Evolutionary conservation across 83 land plant genomes (phyloP), one percentile per base, ranked within the genome.

Genomic region (Picea abies): DNA sequence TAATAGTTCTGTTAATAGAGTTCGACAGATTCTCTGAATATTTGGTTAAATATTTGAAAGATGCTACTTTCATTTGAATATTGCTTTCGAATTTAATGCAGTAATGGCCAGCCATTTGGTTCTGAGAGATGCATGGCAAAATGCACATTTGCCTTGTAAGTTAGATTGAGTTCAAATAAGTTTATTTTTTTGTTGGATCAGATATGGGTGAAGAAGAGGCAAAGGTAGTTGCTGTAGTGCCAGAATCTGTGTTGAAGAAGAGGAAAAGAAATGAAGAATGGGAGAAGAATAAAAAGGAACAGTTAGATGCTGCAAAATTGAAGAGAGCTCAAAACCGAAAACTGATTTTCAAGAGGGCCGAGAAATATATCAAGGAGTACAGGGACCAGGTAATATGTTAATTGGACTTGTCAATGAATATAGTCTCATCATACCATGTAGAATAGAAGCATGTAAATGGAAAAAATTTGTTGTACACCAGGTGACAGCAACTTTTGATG

Each of bases 201-300:
- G 77, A 84, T 64, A 92, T 90, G 91, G 87, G 44, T 16, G 80
- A 77, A 60, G 95, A 75, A 63, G 86, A 69, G 63, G 85, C 60
- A 23, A 91, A 87, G 79, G 83, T 76, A 20, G 81, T 47, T 6
- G 86, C 66, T 22, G 84, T 89, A 12, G 86, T 93, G 60, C 97
- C 97, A 6, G 96, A 95, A 80, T 91, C 94, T 0, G 90, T 95
- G 10, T 80, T 95, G 80, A 95, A 95, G 90, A 95, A 93, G 91
- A 83, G 90, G 84, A 93, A 93, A 89, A 86, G 97, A 79, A 84
- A 72, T 11, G 97, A 95, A 65, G 90, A 91, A 79, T 95, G 96
- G 97, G 90, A 84, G n/a, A 29, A 84, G 20, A 85, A 82, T 1
- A 90, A 87, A 66, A 90, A 87, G 89, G 39, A 87, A 32, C 85